A percentile compares a stretch with the other conserved stretches of the same genome.
These are phyloP conservation scores for Solanum tarapatanum DNA, from an alignment of 257 asterid species.

Conservation along the genomic window DNA sequence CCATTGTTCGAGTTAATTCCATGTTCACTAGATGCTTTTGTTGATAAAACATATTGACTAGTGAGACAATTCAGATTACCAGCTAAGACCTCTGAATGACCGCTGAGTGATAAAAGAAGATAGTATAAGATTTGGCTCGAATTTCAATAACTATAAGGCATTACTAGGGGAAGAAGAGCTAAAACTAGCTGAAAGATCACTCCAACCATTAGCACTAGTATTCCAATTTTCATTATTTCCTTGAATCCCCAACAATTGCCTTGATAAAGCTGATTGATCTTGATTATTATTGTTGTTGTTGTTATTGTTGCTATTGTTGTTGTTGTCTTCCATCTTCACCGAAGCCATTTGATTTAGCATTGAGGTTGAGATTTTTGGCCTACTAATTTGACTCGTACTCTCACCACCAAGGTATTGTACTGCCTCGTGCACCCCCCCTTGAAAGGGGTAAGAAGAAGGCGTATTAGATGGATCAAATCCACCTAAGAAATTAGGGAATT, in stretches of 20 bases:
- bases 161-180: conserved; percentile 67
- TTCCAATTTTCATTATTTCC: conserved; percentile 48
- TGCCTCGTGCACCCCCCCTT: conserved; percentile 18
- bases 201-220: conserved; percentile 35
- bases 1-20: neutral
- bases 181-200: conserved; percentile 57
- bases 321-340: conserved; percentile 52
- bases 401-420: conserved; percentile 22
- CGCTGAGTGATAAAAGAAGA: neutral
- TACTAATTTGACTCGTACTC: neutral
- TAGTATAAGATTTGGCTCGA: neutral
- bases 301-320: neutral
- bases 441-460: conserved; percentile 28
- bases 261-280: conserved; percentile 28
- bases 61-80: neutral
- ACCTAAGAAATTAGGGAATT: conserved; percentile 48
- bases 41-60: neutral
- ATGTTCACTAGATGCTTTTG: neutral
- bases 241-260: conserved; percentile 40
- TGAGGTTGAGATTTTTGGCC: conserved; percentile 39
- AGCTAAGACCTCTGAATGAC: neutral
- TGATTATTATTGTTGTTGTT: conserved; percentile 8
- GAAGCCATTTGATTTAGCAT: conserved; percentile 38
- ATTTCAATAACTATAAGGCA: conserved; percentile 21
- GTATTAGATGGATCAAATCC: conserved; percentile 21